Percentiles rank a stretch among this genome's conserved stretches.
These are phyloP conservation scores for Alternaria consortialis DNA, from an alignment of 2,329 filamentous ascomycete genomes.

Conservation along the genomic window DNA sequence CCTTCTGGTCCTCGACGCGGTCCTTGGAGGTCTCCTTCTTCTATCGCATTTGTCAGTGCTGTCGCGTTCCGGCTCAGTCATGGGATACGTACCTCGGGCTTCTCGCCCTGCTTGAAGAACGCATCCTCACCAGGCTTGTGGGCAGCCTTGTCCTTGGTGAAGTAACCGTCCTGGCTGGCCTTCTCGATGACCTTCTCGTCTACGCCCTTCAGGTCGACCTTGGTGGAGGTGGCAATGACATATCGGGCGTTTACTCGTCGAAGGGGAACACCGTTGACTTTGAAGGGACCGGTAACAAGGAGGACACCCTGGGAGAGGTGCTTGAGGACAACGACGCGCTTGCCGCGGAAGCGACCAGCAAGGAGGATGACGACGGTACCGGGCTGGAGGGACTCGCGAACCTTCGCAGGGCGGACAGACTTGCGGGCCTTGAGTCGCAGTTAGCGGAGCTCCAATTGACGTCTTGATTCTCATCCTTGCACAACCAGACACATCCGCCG, in stretches of 20 bases:
- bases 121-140: slow-evolving; percentile 98
- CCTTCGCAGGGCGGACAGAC: slow-evolving; percentile 84
- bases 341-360: slow-evolving; percentile 99
- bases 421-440: slow-evolving; percentile 80
- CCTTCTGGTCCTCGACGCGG: slow-evolving; percentile 97
- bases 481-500: slow-evolving; percentile 11
- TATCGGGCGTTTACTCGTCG: slow-evolving; percentile 92
- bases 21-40: slow-evolving; percentile 96
- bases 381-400: slow-evolving; percentile 88
- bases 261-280: slow-evolving; percentile 99
- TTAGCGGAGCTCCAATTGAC: slow-evolving; percentile 37
- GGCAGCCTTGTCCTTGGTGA: slow-evolving; percentile 91
- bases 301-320: slow-evolving; percentile 96
- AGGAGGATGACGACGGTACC: slow-evolving; percentile 98
- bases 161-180: slow-evolving; percentile 85
- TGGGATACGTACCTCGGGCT: slow-evolving; percentile 80
- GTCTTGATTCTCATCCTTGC: slow-evolving; percentile 1
- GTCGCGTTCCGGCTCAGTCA: not conserved
- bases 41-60: slow-evolving; percentile 59
- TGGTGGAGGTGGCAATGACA: slow-evolving; percentile 89
- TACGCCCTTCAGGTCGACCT: slow-evolving; percentile 83
- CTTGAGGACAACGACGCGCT: slow-evolving; percentile 99
- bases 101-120: slow-evolving; percentile 99
- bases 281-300: slow-evolving; percentile 99
- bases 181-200: slow-evolving; percentile 79